Percentiles rank a stretch among this genome's conserved stretches.
Evolutionary conservation across 23 red algal genomes (phyloP).

Genomic region (Cyanidiococcus yangmingshanensis): DNA sequence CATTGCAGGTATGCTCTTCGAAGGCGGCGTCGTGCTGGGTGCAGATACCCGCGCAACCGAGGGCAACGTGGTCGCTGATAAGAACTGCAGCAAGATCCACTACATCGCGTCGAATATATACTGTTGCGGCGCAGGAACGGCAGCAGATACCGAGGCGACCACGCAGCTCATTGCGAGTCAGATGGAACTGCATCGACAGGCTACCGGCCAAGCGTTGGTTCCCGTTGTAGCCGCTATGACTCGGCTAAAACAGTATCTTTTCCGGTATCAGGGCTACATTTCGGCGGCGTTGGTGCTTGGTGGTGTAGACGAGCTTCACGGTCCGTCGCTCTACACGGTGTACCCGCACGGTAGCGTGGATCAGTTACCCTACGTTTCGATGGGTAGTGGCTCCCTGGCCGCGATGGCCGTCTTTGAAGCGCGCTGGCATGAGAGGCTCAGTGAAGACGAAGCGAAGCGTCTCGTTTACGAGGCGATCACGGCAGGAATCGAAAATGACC

Average conservation of each 20-base stretch:
- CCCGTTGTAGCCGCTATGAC: slow-evolving; percentile 69
- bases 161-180: slow-evolving; percentile 77
- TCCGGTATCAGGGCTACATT: slow-evolving; percentile 92
- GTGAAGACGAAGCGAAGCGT: slow-evolving; percentile 62
- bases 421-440: slow-evolving; percentile 75
- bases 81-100: slow-evolving; percentile 99
- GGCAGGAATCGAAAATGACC: slow-evolving; percentile 92
- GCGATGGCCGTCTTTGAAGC: slow-evolving; percentile 97
- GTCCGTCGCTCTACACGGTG: slow-evolving; percentile 91
- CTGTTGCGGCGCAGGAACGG: slow-evolving; percentile 95
- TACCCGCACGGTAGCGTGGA: slow-evolving; percentile 96
- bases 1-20: slow-evolving; percentile 81
- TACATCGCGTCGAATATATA: slow-evolving; percentile 98
- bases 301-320: slow-evolving; percentile 75
- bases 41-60: slow-evolving; percentile 94
- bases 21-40: slow-evolving; percentile 80
- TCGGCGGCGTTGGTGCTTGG: slow-evolving; percentile 89
- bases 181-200: slow-evolving; percentile 70
- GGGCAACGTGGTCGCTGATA: slow-evolving; percentile 76
- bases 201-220: slow-evolving; percentile 47
- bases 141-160: slow-evolving; percentile 90
- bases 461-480: slow-evolving; percentile 86
- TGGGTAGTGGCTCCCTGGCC: slow-evolving; percentile 92
- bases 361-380: slow-evolving; percentile 87
- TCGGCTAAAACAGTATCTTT: slow-evolving; percentile 88